A percentile compares a stretch with the other conserved stretches of the same genome.
These are phyloP conservation scores for Aspergillus ostianus DNA, from an alignment of 495 filamentous ascomycete genomes.

Conservation along the genomic window DNA sequence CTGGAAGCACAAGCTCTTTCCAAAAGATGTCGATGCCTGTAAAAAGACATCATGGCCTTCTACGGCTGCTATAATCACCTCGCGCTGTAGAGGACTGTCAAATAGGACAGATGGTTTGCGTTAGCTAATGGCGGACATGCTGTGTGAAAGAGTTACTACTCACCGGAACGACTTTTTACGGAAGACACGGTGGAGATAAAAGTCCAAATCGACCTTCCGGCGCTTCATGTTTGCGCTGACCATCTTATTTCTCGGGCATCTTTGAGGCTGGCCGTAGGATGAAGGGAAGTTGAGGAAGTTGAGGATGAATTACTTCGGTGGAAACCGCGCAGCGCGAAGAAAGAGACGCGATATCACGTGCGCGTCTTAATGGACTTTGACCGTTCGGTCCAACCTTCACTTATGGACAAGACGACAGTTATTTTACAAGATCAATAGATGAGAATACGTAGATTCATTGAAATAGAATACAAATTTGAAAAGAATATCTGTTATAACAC, in stretches of 20 bases:
- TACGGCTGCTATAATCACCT: conserved; percentile 79
- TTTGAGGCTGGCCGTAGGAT: conserved; percentile 4
- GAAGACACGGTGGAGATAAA: conserved; percentile 80
- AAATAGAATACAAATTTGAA: background rate
- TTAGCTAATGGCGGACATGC: background rate
- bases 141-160: conserved; percentile 6
- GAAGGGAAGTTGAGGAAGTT: background rate
- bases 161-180: conserved; percentile 73
- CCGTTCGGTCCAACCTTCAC: too few relatives aligned
- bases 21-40: conserved; percentile 94
- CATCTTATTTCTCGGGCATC: conserved; percentile 25
- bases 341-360: conserved; percentile 24
- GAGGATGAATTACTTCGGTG: background rate
- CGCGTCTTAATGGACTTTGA: conserved; percentile 4
- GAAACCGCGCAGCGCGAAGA: conserved; percentile 1
- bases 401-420: too few relatives aligned
- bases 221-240: conserved; percentile 13
- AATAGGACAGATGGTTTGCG: conserved; percentile 8
- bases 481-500: conserved; percentile 8
- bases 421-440: background rate
- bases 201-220: conserved; percentile 68
- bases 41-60: conserved; percentile 89
- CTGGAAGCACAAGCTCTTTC: conserved; percentile 94
- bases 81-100: conserved; percentile 74
- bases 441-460: background rate